A percentile compares a stretch with the other conserved stretches of the same genome.
phyloP scores from a whole-genome alignment of 2,329 filamentous ascomycete species.

The Fusarium ambrosium region DNA sequence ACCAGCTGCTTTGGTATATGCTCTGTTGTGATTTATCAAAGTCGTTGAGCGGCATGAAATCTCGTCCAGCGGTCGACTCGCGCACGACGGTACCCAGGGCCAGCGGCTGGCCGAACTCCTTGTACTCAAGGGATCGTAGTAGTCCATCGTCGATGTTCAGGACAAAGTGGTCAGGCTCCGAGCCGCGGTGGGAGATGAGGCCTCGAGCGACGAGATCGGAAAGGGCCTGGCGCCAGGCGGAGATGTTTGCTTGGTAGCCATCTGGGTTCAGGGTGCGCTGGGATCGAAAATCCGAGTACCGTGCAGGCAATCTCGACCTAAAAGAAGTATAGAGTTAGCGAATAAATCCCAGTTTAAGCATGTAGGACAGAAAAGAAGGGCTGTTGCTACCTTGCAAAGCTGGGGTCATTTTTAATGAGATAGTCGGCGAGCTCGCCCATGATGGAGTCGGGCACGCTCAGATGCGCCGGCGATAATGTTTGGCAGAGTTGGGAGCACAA shows the following conservation, averaged over 20 bases:
- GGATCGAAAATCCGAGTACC: constrained; percentile 87
- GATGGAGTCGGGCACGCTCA: constrained; percentile 37
- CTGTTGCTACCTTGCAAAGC: constrained; percentile 67
- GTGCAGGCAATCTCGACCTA: constrained; percentile 82
- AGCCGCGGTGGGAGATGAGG: constrained; percentile 57
- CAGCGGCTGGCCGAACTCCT: constrained; percentile 84
- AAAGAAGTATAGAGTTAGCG: background rate
- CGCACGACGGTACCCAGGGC: constrained; percentile 82
- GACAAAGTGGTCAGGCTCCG: constrained; percentile 62
- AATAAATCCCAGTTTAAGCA: background rate
- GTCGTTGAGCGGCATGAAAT: constrained; percentile 77
- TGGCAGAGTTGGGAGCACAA: background rate
- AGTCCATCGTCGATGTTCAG: constrained; percentile 73
- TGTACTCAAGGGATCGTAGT: constrained; percentile 77
- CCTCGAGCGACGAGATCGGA: constrained; percentile 77
- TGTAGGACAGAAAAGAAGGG: background rate
- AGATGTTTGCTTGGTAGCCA: constrained; percentile 84
- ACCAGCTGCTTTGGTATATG: constrained; percentile 79
- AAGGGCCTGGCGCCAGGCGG: constrained; percentile 83
- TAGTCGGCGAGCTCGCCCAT: constrained; percentile 80
- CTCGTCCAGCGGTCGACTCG: constrained; percentile 78
- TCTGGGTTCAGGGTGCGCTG: constrained; percentile 85
- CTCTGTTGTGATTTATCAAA: constrained; percentile 77
- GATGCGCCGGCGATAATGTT: background rate
- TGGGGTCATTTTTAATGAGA: constrained; percentile 70